Percentiles rank a stretch among this genome's conserved stretches.
Evolutionary conservation across 2,329 filamentous ascomycete genomes (phyloP).

Genomic region (Pseudogymnoascus destructans): DNA sequence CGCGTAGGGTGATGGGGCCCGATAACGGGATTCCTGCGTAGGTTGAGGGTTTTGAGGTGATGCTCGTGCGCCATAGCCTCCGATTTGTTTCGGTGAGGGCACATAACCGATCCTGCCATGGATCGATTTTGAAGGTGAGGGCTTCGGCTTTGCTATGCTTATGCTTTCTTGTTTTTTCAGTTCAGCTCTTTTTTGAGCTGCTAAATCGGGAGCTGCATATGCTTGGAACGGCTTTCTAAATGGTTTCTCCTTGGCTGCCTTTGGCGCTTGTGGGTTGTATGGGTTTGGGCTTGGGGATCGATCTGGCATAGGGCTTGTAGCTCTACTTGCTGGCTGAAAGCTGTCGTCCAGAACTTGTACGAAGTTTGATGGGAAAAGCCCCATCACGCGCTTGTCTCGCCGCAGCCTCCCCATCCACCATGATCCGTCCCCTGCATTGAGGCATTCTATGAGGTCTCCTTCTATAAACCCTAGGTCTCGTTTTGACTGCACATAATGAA

Average conservation of each 20-base stretch:
- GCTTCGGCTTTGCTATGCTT: slow-evolving; percentile 18
- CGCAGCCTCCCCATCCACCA: slow-evolving; percentile 96
- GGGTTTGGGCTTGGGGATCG: slow-evolving; percentile 24
- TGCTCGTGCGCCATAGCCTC: slow-evolving; percentile 25
- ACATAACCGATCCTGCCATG: slow-evolving; percentile 18
- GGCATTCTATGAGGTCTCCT: slow-evolving; percentile 92
- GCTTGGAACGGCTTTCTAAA: slow-evolving; percentile 56
- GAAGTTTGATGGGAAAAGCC: slow-evolving; percentile 94
- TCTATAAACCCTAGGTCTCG: slow-evolving; percentile 94
- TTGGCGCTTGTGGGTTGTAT: slow-evolving; percentile 22
- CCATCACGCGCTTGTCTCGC: slow-evolving; percentile 80
- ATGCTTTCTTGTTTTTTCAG: slow-evolving; percentile 21
- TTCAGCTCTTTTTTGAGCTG: slow-evolving; percentile 39
- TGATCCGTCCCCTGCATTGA: slow-evolving; percentile 92
- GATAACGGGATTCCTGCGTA: slow-evolving; percentile 19
- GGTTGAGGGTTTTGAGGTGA: slow-evolving; percentile 28
- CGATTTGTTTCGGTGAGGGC: slow-evolving; percentile 21
- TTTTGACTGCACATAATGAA: slow-evolving; percentile 47
- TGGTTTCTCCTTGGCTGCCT: slow-evolving; percentile 38
- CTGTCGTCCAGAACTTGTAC: slow-evolving; percentile 77
- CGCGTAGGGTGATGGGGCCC: slow-evolving; percentile 30
- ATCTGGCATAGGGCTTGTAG: slow-evolving; percentile 37
- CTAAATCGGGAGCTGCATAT: slow-evolving; percentile 52
- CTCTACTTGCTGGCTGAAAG: slow-evolving; percentile 62
- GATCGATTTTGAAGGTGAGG: slow-evolving; percentile 18